A percentile compares a stretch with the other conserved stretches of the same genome.
Conservation (phyloP, 345 rosid genomes). For the Noccaea caerulescens region DNA sequence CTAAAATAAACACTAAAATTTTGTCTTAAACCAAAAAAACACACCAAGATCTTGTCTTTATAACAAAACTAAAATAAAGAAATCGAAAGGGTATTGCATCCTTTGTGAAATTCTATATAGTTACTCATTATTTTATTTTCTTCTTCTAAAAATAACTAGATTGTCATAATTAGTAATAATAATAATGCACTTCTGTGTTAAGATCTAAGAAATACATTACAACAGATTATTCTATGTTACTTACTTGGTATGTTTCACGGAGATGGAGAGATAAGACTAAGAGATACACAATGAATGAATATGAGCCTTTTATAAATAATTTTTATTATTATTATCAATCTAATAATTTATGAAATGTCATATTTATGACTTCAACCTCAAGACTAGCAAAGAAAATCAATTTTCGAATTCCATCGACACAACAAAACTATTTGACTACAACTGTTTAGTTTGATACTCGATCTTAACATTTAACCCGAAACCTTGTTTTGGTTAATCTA, state of each 20-base stretch:
- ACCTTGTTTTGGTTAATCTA: conserved; percentile 3
- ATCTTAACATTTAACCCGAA: conserved; percentile 8
- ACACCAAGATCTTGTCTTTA: conserved; percentile 37
- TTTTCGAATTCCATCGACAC: background rate
- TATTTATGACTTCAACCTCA: background rate
- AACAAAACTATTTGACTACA: background rate
- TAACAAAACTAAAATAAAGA: conserved; percentile 12
- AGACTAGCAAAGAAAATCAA: background rate
- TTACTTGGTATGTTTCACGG: background rate
- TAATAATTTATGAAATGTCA: background rate
- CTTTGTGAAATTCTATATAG: conserved; percentile 35
- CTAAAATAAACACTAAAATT: background rate
- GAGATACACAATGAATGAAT: background rate
- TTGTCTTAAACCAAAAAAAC: no score
- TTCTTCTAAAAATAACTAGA: background rate
- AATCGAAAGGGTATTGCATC: conserved; percentile 11
- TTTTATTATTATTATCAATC: no score
- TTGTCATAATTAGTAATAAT: background rate
- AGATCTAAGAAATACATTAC: background rate
- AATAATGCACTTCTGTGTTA: conserved; percentile 2
- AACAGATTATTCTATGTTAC: background rate
- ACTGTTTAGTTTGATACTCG: background rate
- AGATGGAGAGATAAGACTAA: background rate
- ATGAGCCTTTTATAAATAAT: no score
- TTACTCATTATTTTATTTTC: conserved; percentile 2